Percentiles rank a stretch among this genome's conserved stretches.
Evolutionary conservation across 2,329 filamentous ascomycete species (phyloP).

Genomic region (Colletotrichum tanaceti): DNA sequence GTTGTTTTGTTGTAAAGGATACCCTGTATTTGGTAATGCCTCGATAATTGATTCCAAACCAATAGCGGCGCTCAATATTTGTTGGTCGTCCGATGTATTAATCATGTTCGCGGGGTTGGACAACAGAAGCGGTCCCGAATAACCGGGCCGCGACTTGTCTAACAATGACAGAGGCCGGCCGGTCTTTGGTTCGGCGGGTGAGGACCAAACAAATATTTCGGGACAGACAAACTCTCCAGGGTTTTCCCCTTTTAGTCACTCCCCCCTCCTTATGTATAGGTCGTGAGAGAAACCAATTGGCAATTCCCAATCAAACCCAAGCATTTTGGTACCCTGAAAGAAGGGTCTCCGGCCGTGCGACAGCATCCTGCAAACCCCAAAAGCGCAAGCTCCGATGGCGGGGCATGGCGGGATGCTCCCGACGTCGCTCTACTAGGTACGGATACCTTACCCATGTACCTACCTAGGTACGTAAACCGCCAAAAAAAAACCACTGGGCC

Average conservation of each 20-base stretch:
- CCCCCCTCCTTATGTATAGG: too few relatives aligned
- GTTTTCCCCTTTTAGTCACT: not conserved
- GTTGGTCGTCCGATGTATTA: too few relatives aligned
- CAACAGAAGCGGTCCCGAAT: not conserved
- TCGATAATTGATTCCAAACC: not conserved
- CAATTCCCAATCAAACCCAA: not conserved
- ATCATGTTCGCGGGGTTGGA: not conserved
- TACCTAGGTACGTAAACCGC: too few relatives aligned
- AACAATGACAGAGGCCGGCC: conserved; percentile 25
- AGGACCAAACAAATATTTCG: not conserved
- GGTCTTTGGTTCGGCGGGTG: conserved; percentile 12
- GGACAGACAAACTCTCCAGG: not conserved
- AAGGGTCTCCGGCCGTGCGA: not conserved
- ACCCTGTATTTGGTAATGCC: not conserved
- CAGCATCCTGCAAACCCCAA: not conserved
- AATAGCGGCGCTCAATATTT: not conserved
- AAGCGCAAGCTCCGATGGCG: conserved; percentile 40
- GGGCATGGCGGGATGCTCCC: conserved; percentile 42
- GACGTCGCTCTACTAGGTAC: conserved; percentile 40
- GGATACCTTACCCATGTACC: too few relatives aligned
- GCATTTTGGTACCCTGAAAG: conserved; percentile 14
- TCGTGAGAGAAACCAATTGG: conserved; percentile 5
- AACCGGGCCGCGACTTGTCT: not conserved
- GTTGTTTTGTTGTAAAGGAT: not conserved
- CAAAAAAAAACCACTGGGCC: conserved; percentile 23